Conservation (phyloP, 129 eudicot genomes). For the Escallonia herrerae region DNA sequence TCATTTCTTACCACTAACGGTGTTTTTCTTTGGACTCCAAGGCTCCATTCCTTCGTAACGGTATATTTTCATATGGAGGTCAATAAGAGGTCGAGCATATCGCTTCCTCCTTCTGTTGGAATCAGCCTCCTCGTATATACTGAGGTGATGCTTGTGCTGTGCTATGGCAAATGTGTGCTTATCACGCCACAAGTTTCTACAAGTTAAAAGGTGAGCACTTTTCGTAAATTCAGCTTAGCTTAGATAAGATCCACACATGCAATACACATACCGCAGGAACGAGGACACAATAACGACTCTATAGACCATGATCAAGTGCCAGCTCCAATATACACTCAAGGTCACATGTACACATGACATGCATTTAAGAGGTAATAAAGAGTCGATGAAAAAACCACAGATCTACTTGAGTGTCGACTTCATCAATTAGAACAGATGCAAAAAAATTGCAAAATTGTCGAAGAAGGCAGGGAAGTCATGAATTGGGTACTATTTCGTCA, state of each 20-base stretch:
- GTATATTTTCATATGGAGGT: constrained; percentile 90
- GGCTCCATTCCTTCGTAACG: constrained; percentile 85
- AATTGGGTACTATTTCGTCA: no score
- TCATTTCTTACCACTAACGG: constrained; percentile 51
- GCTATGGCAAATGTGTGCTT: constrained; percentile 95
- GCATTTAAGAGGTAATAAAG: no score
- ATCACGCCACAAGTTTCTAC: constrained; percentile 95
- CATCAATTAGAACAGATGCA: no score
- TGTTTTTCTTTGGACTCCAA: constrained; percentile 66
- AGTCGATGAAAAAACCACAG: no score
- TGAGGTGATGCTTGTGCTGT: constrained; percentile 88
- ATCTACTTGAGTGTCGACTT: no score
- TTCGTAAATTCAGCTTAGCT: not conserved
- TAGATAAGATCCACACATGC: not conserved
- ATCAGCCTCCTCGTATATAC: constrained; percentile 93
- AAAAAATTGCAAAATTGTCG: no score
- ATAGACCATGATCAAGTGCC: not conserved
- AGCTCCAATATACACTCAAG: not conserved
- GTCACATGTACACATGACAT: not conserved
- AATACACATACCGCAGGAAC: not conserved
- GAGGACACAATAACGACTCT: not conserved
- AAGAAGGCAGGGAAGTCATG: no score
- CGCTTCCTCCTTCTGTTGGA: constrained; percentile 92
- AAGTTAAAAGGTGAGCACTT: constrained; percentile 1
- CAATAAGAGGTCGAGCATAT: constrained; percentile 94